A percentile compares a stretch with the other conserved stretches of the same genome.
These are phyloP conservation scores for Rhododendron simsii DNA, from an alignment of 148 eudicot genomes.

Conservation along the genomic window DNA sequence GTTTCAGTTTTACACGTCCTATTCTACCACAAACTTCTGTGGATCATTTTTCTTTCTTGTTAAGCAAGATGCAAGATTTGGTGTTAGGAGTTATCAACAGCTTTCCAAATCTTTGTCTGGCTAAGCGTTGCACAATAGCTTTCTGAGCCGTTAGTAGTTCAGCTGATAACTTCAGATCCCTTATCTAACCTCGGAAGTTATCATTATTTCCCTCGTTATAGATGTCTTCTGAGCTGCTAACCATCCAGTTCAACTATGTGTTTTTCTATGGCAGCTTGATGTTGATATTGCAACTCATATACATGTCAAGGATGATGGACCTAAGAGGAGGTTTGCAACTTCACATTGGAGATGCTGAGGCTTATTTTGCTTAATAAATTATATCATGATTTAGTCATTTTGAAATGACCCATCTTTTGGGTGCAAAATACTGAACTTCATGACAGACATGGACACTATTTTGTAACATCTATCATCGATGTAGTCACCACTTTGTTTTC, in stretches of 20 bases:
- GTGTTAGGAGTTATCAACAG: neutral
- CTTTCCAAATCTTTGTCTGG: neutral
- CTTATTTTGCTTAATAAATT: neutral
- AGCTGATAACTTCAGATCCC: neutral
- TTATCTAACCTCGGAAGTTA: neutral
- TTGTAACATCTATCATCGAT: neutral
- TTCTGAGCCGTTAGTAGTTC: neutral
- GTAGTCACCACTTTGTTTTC: neutral
- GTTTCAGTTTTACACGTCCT: neutral
- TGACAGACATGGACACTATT: neutral
- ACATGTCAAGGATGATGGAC: slow-evolving; percentile 78
- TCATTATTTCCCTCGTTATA: neutral
- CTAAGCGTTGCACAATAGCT: neutral
- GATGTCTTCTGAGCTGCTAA: neutral
- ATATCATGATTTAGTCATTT: neutral
- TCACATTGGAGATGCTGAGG: neutral
- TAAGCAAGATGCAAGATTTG: neutral
- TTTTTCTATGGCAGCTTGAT: slow-evolving; percentile 51
- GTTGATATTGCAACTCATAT: slow-evolving; percentile 86
- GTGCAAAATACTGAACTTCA: neutral
- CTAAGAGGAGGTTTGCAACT: slow-evolving; percentile 73
- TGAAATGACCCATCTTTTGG: neutral
- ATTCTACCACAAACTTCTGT: neutral
- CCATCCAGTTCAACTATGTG: neutral
- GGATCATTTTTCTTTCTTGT: neutral